These are phyloP conservation scores for Glaciozyma antarctica DNA, from an alignment of 768 basidiomycete genomes.

Conservation along the genomic window DNA sequence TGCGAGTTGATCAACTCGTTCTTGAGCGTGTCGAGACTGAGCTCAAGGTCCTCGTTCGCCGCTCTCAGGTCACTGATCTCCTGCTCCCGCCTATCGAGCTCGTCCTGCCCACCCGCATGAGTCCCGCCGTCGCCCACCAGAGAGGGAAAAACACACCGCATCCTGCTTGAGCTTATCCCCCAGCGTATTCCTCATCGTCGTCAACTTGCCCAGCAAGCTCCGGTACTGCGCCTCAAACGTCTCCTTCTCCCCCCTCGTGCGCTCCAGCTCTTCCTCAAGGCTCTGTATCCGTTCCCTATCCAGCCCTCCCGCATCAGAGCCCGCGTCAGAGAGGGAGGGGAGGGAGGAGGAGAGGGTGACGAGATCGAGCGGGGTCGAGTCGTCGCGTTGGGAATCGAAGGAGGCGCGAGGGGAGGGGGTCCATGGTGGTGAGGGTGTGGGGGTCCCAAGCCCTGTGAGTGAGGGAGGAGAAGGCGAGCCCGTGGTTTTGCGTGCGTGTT, in stretches of 20 bases:
- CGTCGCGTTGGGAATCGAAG: too few relatives aligned
- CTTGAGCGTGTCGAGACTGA: constrained; percentile 68
- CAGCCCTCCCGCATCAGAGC: too few relatives aligned
- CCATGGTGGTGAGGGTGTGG: too few relatives aligned
- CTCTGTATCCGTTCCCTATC: constrained; percentile 18
- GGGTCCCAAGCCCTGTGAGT: too few relatives aligned
- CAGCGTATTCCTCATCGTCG: constrained; percentile 82
- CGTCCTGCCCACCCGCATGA: constrained; percentile 61
- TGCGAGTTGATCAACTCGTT: constrained; percentile 66
- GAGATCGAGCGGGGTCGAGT: too few relatives aligned
- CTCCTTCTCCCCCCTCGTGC: constrained; percentile 76
- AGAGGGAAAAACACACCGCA: constrained; percentile 56
- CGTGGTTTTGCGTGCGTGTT: too few relatives aligned
- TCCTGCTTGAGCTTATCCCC: constrained; percentile 93
- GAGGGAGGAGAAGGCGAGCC: too few relatives aligned
- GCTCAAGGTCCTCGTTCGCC: constrained; percentile 63
- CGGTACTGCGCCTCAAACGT: constrained; percentile 74
- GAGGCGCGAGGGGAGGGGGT: too few relatives aligned
- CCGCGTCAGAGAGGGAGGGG: too few relatives aligned
- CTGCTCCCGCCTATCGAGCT: constrained; percentile 86
- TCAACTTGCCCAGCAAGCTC: constrained; percentile 74
- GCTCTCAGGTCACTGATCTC: constrained; percentile 65
- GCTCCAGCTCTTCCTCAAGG: constrained; percentile 51
- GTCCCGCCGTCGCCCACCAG: constrained; percentile 3
- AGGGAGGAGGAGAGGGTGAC: too few relatives aligned